These are phyloP conservation scores for Emergomyces orientalis DNA, from an alignment of 2,329 filamentous ascomycete species.

Conservation along the genomic window DNA sequence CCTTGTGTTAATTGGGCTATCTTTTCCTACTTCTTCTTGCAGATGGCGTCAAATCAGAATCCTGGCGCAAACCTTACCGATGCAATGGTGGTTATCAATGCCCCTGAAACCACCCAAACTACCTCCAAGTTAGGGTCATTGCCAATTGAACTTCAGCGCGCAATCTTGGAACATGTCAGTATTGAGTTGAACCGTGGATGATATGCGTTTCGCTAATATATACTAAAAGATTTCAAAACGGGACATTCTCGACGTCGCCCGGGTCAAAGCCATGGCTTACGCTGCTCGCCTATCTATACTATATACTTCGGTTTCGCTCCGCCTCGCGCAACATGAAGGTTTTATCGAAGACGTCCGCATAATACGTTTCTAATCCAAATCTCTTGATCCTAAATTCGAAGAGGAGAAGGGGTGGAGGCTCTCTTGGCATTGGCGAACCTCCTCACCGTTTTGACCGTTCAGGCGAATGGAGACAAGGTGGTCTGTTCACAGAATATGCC, in stretches of 20 bases:
- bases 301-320: neutral
- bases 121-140: neutral
- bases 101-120: neutral
- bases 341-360: neutral
- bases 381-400: slow-evolving; percentile 4
- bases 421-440: neutral
- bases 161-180: slow-evolving; percentile 1
- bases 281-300: neutral
- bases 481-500: neutral
- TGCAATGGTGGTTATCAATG: neutral
- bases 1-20: neutral
- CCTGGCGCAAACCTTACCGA: neutral
- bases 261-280: neutral
- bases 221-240: neutral
- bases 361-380: slow-evolving; percentile 1
- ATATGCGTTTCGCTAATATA: neutral
- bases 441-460: neutral
- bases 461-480: neutral
- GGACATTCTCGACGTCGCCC: neutral
- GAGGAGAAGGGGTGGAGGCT: neutral
- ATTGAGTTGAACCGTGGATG: neutral
- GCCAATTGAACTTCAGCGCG: neutral
- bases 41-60: neutral
- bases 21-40: neutral
- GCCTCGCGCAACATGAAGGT: slow-evolving; percentile 1